Evolutionary conservation across 805 yeast genomes (phyloP).

Genomic region (Yamadazyma phyllophila): DNA sequence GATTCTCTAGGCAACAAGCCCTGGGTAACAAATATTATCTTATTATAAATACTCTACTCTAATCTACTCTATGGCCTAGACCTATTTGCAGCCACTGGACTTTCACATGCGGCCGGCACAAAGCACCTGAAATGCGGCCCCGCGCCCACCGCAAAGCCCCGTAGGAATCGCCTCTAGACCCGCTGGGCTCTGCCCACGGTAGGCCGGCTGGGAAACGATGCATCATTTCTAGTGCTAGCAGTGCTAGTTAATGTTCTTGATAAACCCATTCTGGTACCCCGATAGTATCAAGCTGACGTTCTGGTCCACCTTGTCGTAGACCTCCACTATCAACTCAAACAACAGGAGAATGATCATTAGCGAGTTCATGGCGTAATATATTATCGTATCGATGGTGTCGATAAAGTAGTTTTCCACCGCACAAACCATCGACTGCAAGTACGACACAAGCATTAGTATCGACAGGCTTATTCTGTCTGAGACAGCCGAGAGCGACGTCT

Average conservation of each 20-base stretch:
- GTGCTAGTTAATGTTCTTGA: constrained; percentile 13
- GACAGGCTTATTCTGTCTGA: neutral
- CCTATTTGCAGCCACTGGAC: constrained; percentile 3
- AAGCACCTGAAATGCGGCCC: neutral
- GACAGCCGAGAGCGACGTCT: too few species aligned
- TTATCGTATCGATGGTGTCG: constrained; percentile 9
- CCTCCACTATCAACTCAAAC: constrained; percentile 9
- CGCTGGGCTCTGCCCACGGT: neutral
- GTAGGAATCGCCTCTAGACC: neutral
- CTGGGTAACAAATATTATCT: too few species aligned
- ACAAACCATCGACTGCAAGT: neutral
- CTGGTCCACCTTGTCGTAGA: neutral
- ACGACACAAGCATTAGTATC: neutral
- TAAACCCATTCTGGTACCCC: constrained; percentile 14
- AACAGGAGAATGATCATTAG: constrained; percentile 11
- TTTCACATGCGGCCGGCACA: constrained; percentile 3
- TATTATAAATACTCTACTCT: too few species aligned
- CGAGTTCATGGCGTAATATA: constrained; percentile 15
- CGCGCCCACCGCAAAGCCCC: too few species aligned
- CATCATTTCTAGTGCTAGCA: neutral
- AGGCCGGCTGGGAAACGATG: neutral
- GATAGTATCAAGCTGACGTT: constrained; percentile 9
- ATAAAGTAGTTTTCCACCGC: neutral
- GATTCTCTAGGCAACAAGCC: too few species aligned
- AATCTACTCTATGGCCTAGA: neutral